A percentile compares a stretch with the other conserved stretches of the same genome.
These are phyloP conservation scores for Alternaria panax DNA, from an alignment of 2,329 filamentous ascomycete species.

Conservation along the genomic window DNA sequence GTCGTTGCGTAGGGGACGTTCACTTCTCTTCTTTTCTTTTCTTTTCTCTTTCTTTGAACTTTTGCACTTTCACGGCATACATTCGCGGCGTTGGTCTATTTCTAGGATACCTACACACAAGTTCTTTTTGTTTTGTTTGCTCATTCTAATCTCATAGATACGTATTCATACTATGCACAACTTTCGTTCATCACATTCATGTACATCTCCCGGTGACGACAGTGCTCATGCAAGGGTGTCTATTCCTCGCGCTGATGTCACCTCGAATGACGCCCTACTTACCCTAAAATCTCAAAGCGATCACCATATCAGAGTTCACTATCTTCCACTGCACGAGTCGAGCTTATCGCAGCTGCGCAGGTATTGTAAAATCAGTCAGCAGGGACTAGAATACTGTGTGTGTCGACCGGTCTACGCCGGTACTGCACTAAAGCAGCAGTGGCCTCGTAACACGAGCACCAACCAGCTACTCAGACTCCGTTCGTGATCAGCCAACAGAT, in stretches of 20 bases:
- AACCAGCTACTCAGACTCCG: no score
- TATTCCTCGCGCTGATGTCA: neutral
- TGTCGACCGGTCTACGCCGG: neutral
- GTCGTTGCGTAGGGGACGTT: neutral
- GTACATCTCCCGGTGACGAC: neutral
- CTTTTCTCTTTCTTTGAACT: neutral
- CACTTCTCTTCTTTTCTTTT: neutral
- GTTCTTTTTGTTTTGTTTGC: neutral
- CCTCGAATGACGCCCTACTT: neutral
- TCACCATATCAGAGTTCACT: neutral
- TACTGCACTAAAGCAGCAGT: neutral
- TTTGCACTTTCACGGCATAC: conserved; percentile 3
- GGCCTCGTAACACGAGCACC: neutral
- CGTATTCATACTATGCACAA: neutral
- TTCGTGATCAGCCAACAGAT: neutral
- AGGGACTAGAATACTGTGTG: neutral
- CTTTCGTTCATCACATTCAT: neutral
- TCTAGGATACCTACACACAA: neutral
- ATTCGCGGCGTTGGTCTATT: neutral
- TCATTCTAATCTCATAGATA: neutral
- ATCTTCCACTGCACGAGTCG: no score
- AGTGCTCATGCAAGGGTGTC: neutral
- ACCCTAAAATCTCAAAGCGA: neutral
- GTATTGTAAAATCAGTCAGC: neutral
- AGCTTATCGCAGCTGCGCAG: neutral